Percentiles rank a stretch among this genome's conserved stretches.
Conservation (phyloP, 805 yeast species). For the Candida ovalis region DNA sequence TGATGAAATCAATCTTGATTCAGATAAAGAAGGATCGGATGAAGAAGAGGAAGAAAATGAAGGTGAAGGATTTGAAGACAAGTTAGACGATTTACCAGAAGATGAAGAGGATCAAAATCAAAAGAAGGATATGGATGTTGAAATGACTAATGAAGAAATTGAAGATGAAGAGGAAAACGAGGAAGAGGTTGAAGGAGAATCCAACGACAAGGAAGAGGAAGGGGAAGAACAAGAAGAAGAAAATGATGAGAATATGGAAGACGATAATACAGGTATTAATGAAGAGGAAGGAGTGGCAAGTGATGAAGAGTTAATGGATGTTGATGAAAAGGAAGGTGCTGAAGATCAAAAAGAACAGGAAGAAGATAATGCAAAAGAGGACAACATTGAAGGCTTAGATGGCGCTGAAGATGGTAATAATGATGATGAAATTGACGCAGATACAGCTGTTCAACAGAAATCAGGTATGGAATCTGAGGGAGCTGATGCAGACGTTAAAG, state of each 20-base stretch:
- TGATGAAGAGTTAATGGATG: constrained; percentile 28
- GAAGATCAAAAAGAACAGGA: constrained; percentile 24
- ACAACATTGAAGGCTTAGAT: constrained; percentile 27
- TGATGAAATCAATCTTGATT: constrained; percentile 85
- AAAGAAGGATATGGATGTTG: constrained; percentile 19
- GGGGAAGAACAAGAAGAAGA: constrained; percentile 26
- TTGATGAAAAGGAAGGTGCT: constrained; percentile 23
- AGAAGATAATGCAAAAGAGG: constrained; percentile 33
- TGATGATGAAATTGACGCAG: constrained; percentile 30
- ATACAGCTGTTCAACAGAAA: constrained; percentile 32
- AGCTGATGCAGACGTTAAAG: constrained; percentile 34
- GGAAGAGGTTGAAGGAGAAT: constrained; percentile 28
- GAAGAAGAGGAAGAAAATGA: constrained; percentile 33
- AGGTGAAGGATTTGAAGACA: constrained; percentile 28
- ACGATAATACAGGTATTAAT: constrained; percentile 18
- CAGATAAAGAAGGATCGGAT: constrained; percentile 59
- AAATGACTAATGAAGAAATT: constrained; percentile 28
- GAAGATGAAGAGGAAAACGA: constrained; percentile 27
- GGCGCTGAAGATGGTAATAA: constrained; percentile 33
- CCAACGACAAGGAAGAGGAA: constrained; percentile 21
- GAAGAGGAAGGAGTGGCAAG: constrained; percentile 31
- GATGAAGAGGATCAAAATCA: constrained; percentile 24
- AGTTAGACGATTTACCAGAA: constrained; percentile 16
- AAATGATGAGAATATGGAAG: constrained; percentile 15
- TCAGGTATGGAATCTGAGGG: constrained; percentile 34